Evolutionary conservation across 352 stramenopile genomes (phyloP), one percentile per base, ranked within the genome.

Genomic region (Blastocystis sp.): DNA sequence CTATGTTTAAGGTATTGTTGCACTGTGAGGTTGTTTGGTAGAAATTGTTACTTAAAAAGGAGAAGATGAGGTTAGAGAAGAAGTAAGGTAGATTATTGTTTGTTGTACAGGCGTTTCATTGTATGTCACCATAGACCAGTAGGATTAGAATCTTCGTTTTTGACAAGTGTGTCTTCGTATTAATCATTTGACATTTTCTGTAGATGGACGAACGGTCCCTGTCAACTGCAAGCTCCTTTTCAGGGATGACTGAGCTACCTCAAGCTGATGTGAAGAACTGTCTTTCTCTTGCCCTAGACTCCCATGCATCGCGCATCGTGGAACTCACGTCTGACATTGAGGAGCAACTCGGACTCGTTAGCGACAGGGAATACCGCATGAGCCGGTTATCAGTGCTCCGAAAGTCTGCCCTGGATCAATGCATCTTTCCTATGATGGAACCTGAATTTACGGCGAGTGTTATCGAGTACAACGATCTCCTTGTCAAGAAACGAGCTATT

Each of bases 131-230:
- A 61, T 61, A 2, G 27, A 32, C 54, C 54, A 61, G 12, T 61
- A 61, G 54, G 54, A 61, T 61, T 61, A 3, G 54, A 32, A 61
- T 61, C 54, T 61, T 61, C 54, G 54, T 61, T 9, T 61, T 71
- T 35, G 59, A 71, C 71, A 83, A 63, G 27, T 66, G 63, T 16
- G 11, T 7, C 32, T 21, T 66, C 49, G 2, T 11, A 43, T 67
- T 66, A 65, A 19, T 83, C 71, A 63, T 46, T 83, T 65, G 27
- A 67, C 65, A 67, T 83, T 57, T 51, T 21, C 65, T 83, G 52
- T 49, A 43, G 14, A 83, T 83, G 71, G 19, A 57, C 11, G 46
- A 77, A n/a, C 32, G 16, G 32, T 54, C 35, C 56, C 29, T 52
- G 27, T 51, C 43, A 19, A 54, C 65, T 49, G n/a, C 35, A 57